phyloP scores from a whole-genome alignment of 1,284 basidiomycete species.

The Microbotryum silenes-acaulis region DNA sequence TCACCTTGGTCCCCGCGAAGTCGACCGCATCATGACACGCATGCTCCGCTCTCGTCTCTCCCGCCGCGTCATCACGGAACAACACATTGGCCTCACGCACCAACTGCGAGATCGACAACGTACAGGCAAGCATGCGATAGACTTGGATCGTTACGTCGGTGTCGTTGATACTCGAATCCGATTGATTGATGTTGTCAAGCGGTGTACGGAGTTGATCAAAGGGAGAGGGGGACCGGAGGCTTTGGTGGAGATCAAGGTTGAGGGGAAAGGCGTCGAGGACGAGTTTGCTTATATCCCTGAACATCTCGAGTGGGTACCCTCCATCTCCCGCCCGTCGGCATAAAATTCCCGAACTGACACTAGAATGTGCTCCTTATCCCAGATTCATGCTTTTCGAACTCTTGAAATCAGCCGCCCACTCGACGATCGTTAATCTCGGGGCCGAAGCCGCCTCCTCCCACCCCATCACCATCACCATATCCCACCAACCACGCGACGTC shows the following conservation, averaged over 20 bases:
- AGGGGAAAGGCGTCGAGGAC: conserved; percentile 41
- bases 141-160: conserved; percentile 49
- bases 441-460: conserved; percentile 43
- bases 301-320: conserved; percentile 52
- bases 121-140: conserved; percentile 35
- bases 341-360: not conserved
- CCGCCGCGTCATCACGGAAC: conserved; percentile 76
- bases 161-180: conserved; percentile 73
- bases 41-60: conserved; percentile 89
- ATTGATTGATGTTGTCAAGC: conserved; percentile 61
- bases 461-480: conserved; percentile 62
- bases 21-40: conserved; percentile 80
- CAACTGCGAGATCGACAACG: conserved; percentile 51
- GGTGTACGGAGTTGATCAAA: conserved; percentile 54
- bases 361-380: conserved; percentile 1
- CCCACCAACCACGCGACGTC: conserved; percentile 61
- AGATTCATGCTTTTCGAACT: conserved; percentile 84
- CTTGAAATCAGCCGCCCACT: conserved; percentile 58
- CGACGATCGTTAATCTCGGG: conserved; percentile 26
- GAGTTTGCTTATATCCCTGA: conserved; percentile 78
- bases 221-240: conserved; percentile 56
- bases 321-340: not conserved
- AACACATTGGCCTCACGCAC: conserved; percentile 74
- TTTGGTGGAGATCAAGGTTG: conserved; percentile 60
- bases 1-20: conserved; percentile 63